Evolutionary conservation across 306 rosid species (phyloP), one percentile per base, ranked within the genome.

Genomic region (Rosa rugosa): DNA sequence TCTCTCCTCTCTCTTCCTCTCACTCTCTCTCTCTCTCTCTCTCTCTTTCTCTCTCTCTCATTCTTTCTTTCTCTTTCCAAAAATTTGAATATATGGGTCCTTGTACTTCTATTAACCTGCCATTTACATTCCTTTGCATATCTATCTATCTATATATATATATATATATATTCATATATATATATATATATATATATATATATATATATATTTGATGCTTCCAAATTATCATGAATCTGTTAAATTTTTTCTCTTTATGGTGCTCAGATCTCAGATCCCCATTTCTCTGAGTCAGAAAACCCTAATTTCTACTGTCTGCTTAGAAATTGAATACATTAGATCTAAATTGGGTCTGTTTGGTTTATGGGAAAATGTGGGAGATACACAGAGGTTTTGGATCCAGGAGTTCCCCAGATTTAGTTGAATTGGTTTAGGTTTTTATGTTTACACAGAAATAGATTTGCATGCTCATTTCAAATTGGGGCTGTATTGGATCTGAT

Each of bases 1-100:
- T 93, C 88, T 87, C 85, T 82, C 88, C 53, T 78, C 75, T 74
- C 82, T 73, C 86, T 44, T 76, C 50, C 77, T 73, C 62, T 78
- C 63, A 74, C 83, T 79, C 77, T 63, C 76, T 85, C 76, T 75
- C 77, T 63, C 76, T 85, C 76, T 75, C 73, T 46, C 74, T 76
- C 57, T 72, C 78, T 63, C 56, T 70, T 41, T 71, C 60, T 51
- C 22, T 51, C 22, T 51, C 22, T 18, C 22, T 53, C 2, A 27
- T 0, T 53, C 31, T 22, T 0, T 50, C 83, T 76, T 57, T 72
- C 77, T 73, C 93, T 45, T 79, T 77, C 83, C 73, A 84, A 82
- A 79, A 71, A 7, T 88, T 92, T 91, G 92, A 89, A 92, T 92
- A 80, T 81, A 90, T 88, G 97, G 96, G 97, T 87, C 93, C 90